phyloP scores from a whole-genome alignment of 2,329 filamentous ascomycete species.

The Shiraia sp. region DNA sequence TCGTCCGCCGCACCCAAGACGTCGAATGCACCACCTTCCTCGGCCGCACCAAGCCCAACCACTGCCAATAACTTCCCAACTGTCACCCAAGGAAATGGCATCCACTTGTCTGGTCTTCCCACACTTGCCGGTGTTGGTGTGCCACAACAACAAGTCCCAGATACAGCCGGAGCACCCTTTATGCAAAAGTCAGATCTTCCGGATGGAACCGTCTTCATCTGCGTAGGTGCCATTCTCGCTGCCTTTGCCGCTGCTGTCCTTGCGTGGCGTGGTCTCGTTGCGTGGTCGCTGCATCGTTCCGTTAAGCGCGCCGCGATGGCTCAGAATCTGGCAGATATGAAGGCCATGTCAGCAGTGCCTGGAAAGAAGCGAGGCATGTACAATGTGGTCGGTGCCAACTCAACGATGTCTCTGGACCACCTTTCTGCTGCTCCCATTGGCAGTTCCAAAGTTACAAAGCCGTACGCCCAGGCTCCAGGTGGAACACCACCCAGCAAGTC shows the following conservation, averaged over 20 bases:
- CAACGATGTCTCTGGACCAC: slow-evolving; percentile 61
- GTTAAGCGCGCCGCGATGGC: slow-evolving; percentile 83
- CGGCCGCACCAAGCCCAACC: slow-evolving; percentile 10
- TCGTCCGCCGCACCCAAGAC: slow-evolving; percentile 1
- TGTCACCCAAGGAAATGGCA: slow-evolving; percentile 21
- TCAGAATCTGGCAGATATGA: slow-evolving; percentile 71
- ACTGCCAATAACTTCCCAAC: slow-evolving; percentile 13
- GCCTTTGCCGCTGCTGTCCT: slow-evolving; percentile 81
- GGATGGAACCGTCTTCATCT: slow-evolving; percentile 95
- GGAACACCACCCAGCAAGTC: slow-evolving; percentile 31
- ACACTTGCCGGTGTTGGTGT: slow-evolving; percentile 61
- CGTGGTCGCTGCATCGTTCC: slow-evolving; percentile 88
- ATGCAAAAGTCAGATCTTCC: slow-evolving; percentile 86
- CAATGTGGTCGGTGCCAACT: slow-evolving; percentile 53
- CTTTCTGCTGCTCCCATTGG: slow-evolving; percentile 43
- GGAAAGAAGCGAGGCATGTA: slow-evolving; percentile 46
- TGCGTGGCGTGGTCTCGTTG: slow-evolving; percentile 84
- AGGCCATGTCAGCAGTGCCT: slow-evolving; percentile 58
- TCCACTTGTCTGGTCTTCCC: slow-evolving; percentile 51
- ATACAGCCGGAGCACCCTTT: slow-evolving; percentile 82
- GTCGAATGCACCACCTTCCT: slow-evolving; percentile 13
- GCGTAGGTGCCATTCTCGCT: slow-evolving; percentile 84
- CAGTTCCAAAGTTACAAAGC: slow-evolving; percentile 33
- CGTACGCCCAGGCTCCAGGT: slow-evolving; percentile 29
- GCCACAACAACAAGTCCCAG: slow-evolving; percentile 76